Base-by-base conservation (phyloP, 1,284 basidiomycete genomes). In the Ceratobasidium sp. region DNA sequence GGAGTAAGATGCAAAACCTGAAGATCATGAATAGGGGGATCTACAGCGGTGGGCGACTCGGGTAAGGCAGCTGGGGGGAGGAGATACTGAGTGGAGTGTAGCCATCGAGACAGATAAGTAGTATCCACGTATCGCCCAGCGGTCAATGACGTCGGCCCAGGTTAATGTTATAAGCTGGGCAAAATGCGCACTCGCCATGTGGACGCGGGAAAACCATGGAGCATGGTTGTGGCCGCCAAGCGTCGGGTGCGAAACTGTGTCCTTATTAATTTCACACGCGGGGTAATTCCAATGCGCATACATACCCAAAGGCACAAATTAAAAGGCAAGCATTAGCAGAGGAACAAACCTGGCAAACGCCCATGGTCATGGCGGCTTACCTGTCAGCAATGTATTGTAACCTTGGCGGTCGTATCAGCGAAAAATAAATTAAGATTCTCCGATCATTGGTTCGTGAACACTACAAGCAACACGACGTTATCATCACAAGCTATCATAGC, bases 401-500 rank as follows among this genome's bases (percentile, higher is more conserved):
- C 38, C 5, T 41, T 41, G 38, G 38, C 10, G 38, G 38, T 41
- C 10, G 38, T 41, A 50, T 16, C 20, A n/a, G 20, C 16, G 48
- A 50, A 50, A 50, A 14, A 50, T 50, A 64, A 44, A 38, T 18
- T 50, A 38, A 18, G 48, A 46, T 35, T n/a, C 33, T 50, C 50
- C 48, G 38, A 14, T 68, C 50, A 14, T 68, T 20, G 30, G 54
- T 52, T 64, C 38, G 38, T n/a, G 48, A 68, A 68, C 27, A 68
- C 38, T 54, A 48, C 66, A 54, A 68, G 66, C 66, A 68, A 68
- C 66, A 68, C 65, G 14, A 54, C 50, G 30, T 48, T 54, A 33
- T 33, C 66, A 68, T n/a, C 66, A 46, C 65, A 68, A 68, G 54
- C 66, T 68, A 68, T 48, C 66, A 68, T 68, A 68, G 54, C 20